These are phyloP conservation scores for Candida schatavii DNA, from an alignment of 805 yeast genomes.

Conservation along the genomic window DNA sequence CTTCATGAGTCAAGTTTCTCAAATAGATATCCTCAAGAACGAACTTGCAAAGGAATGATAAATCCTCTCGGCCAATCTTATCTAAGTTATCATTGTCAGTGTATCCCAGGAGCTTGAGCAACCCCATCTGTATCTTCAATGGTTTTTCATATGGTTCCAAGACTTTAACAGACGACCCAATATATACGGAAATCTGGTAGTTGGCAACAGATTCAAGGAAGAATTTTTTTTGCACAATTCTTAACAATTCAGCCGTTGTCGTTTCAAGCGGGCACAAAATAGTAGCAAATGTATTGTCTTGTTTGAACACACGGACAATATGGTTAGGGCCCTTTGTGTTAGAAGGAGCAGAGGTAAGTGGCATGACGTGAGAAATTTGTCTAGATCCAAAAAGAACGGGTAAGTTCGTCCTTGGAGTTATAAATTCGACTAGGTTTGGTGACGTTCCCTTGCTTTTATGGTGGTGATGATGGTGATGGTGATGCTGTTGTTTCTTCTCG, in stretches of 20 bases:
- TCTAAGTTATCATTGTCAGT: conserved; percentile 71
- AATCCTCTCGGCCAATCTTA: conserved; percentile 79
- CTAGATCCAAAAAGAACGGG: conserved; percentile 36
- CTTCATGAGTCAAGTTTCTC: conserved; percentile 61
- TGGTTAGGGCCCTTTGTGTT: conserved; percentile 27
- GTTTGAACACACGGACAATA: conserved; percentile 72
- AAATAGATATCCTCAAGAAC: conserved; percentile 63
- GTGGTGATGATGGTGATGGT: conserved; percentile 6
- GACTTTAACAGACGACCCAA: conserved; percentile 74
- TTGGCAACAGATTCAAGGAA: conserved; percentile 68
- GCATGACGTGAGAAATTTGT: conserved; percentile 7
- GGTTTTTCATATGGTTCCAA: conserved; percentile 74
- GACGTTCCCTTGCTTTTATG: conserved; percentile 1
- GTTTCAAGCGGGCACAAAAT: conserved; percentile 76
- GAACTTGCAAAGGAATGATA: conserved; percentile 79
- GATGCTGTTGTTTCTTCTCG: conserved; percentile 7
- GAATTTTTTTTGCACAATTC: conserved; percentile 72
- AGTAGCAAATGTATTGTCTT: conserved; percentile 83
- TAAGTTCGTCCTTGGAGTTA: conserved; percentile 10
- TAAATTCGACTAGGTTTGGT: not conserved
- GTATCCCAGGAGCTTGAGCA: conserved; percentile 75
- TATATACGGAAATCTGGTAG: conserved; percentile 69
- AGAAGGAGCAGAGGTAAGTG: not conserved
- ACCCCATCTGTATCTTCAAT: conserved; percentile 68
- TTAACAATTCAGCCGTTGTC: conserved; percentile 70